phyloP scores from a whole-genome alignment of 225 moss, liverwort and hornwort species.

The Pseudoscleropodium purum region DNA sequence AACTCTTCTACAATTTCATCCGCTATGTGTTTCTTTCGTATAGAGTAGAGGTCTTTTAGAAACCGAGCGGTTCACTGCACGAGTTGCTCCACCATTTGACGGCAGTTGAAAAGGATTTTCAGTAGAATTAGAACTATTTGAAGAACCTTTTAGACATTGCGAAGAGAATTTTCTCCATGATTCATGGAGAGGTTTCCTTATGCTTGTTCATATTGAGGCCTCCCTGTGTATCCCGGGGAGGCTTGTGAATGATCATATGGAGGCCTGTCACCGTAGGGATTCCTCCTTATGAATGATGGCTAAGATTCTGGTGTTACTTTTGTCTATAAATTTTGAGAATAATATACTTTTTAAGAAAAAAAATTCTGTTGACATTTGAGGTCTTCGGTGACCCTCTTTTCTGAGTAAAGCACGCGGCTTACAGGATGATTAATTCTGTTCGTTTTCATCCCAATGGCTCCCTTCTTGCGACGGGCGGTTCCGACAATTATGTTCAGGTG shows the following conservation, averaged over 20 bases:
- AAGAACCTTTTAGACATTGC: not conserved
- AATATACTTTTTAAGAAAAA: not conserved
- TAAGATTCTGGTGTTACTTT: not conserved
- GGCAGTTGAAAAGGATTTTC: not conserved
- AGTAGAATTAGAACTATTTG: not conserved
- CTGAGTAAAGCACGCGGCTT: not conserved
- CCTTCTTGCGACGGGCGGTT: slow-evolving; percentile 71
- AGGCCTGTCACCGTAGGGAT: not conserved
- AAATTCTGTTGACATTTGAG: not conserved
- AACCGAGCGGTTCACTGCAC: not conserved
- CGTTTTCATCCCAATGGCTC: slow-evolving; percentile 81
- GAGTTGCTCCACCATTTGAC: not conserved
- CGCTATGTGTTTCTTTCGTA: not conserved
- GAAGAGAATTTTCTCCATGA: too few relatives aligned
- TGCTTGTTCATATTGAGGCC: not conserved
- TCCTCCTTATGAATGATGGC: not conserved
- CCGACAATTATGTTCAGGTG: slow-evolving; percentile 76
- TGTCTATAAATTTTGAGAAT: too few relatives aligned
- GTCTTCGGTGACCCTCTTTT: not conserved
- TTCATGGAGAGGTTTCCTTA: not conserved
- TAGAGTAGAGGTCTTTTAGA: not conserved
- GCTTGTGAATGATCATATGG: not conserved
- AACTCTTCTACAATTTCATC: not conserved
- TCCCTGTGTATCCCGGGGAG: not conserved
- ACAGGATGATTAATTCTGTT: slow-evolving; percentile 68